Evolutionary conservation across 169 alveolate species (phyloP).

Genomic region (Eimeria acervulina): DNA sequence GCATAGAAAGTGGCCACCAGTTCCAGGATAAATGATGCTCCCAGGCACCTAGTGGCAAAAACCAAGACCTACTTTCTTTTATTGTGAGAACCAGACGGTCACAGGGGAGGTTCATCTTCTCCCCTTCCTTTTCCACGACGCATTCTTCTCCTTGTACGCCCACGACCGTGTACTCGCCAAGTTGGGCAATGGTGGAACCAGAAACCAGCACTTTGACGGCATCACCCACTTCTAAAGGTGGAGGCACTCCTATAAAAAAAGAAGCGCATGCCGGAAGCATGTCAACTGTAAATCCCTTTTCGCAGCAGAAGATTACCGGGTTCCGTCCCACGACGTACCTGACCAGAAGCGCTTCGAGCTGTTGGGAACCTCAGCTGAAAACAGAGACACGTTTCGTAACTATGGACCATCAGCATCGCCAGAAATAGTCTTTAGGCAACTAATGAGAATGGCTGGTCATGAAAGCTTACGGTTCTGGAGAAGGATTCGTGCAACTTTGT

Average conservation of each 20-base stretch:
- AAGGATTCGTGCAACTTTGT: slow-evolving; percentile 46
- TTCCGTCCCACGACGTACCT: not conserved
- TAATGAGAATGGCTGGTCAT: not conserved
- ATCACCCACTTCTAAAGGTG: slow-evolving; percentile 58
- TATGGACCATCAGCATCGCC: not conserved
- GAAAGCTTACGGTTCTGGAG: slow-evolving; percentile 52
- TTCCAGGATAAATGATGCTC: not conserved
- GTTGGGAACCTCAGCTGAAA: slow-evolving; percentile 20
- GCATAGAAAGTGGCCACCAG: not conserved
- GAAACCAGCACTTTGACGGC: slow-evolving; percentile 21
- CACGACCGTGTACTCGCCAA: slow-evolving; percentile 43
- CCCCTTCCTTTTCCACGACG: slow-evolving; percentile 32
- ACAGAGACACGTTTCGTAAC: not conserved
- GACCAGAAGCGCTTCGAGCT: slow-evolving; percentile 70
- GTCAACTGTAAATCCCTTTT: not conserved
- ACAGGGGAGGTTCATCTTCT: not conserved
- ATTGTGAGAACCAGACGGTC: slow-evolving; percentile 44
- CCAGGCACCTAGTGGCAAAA: too few relatives aligned
- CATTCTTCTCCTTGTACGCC: slow-evolving; percentile 4
- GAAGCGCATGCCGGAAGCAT: not conserved
- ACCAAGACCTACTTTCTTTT: not conserved
- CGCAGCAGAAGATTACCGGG: not conserved
- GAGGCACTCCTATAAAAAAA: slow-evolving; percentile 26
- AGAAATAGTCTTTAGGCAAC: not conserved
- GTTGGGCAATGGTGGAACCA: slow-evolving; percentile 5